These are phyloP conservation scores for Pichia terricola DNA, from an alignment of 1,139 yeast species.

Conservation along the genomic window DNA sequence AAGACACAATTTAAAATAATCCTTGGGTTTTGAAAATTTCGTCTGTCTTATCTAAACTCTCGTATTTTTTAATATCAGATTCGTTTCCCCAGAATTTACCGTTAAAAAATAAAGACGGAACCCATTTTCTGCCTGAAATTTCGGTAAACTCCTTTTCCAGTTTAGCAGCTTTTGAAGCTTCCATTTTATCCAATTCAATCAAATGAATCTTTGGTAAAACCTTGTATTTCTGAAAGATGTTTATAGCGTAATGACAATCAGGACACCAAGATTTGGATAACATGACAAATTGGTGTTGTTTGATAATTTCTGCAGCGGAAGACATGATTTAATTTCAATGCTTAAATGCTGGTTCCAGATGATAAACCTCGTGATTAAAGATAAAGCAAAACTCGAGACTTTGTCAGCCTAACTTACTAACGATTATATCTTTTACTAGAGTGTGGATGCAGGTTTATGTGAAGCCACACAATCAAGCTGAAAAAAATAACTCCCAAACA, in stretches of 20 bases:
- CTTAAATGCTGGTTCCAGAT: too few relatives aligned
- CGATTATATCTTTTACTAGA: too few relatives aligned
- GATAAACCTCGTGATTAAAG: too few relatives aligned
- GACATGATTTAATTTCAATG: constrained; percentile 5
- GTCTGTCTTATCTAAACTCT: constrained; percentile 34
- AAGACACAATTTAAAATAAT: too few relatives aligned
- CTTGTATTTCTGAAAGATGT: constrained; percentile 41
- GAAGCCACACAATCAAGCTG: too few relatives aligned
- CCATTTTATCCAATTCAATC: constrained; percentile 53
- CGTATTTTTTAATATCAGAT: constrained; percentile 37
- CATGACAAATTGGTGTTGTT: constrained; percentile 41
- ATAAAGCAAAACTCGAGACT: too few relatives aligned
- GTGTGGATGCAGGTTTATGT: too few relatives aligned
- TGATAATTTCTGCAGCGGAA: constrained; percentile 31
- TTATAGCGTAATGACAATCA: constrained; percentile 56
- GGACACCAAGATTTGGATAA: constrained; percentile 71
- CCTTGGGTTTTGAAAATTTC: not conserved
- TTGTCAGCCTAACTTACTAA: too few relatives aligned
- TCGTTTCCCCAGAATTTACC: constrained; percentile 59
- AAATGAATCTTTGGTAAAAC: constrained; percentile 40
- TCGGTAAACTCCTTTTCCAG: constrained; percentile 54
- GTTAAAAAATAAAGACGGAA: constrained; percentile 59
- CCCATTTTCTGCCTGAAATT: constrained; percentile 58
- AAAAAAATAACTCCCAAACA: too few relatives aligned
- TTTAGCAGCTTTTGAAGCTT: constrained; percentile 40